Base-by-base conservation (phyloP, 1,284 basidiomycete species). In the Exsudoporus floridanus region DNA sequence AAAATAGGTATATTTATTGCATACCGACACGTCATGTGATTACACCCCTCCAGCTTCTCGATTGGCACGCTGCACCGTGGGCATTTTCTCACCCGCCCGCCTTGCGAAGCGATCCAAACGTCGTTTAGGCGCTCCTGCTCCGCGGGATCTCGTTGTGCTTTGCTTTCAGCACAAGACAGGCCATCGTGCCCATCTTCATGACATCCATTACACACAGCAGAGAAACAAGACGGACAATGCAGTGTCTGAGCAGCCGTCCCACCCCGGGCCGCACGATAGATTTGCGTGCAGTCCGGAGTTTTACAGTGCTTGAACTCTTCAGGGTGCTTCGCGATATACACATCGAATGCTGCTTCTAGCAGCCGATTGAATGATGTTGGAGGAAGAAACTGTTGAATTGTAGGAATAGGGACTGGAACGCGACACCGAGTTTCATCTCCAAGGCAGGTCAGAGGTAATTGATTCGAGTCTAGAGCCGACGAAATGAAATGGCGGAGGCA, bases 251-350 rank as follows among this genome's bases (percentile, higher is more conserved):
- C 54, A 3, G 60, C 37, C 2, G 54, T 53, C 16, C 59, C 56
- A n/a, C 64, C 60, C 37, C 62, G 41, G 4, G 23, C 46, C 6
- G 60, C 69, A 21, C 76, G 74, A 63, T 83, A 84, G 1, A 83
- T 73, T 60, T 83, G 81, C 7, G 62, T 73, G 55, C 82, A 84
- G 53, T 81, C 82, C 0, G 82, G 76, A 0, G 81, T 84, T 37
- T 71, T 75, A 66, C 82, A 84, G 52, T 78, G 79, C 46, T 74
- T 76, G 63, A 77, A 75, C 31, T 75, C 70, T 44, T 73, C 68
- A 0, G 78, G 73, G 50, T 77, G 75, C 45, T 67, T 67, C n/a
- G 76, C 71, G 30, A 84, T 57, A 55, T 82, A 71, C 1, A 68
- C 62, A 4, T 63, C 60, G 56, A 83, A 81, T 0, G 73, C 76